Percentiles rank a stretch among this genome's conserved stretches.
phyloP scores from a whole-genome alignment of 768 basidiomycete species.

The Pisolithus albus region DNA sequence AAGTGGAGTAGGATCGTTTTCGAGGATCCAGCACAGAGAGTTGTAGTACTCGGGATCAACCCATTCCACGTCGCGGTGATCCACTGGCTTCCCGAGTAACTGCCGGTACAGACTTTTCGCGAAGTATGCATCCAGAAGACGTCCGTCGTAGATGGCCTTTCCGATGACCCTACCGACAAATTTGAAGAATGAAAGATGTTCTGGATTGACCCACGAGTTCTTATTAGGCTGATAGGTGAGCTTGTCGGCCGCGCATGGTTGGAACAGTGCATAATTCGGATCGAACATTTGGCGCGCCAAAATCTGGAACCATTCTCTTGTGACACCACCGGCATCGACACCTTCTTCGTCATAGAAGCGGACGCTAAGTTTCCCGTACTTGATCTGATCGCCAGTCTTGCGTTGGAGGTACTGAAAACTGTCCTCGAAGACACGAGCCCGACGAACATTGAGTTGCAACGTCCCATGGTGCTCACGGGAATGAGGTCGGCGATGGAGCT shows the following conservation, averaged over 20 bases:
- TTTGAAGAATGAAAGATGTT: constrained; percentile 96
- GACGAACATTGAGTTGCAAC: constrained; percentile 81
- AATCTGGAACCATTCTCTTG: constrained; percentile 98
- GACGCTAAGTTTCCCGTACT: constrained; percentile 93
- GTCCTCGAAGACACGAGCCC: constrained; percentile 93
- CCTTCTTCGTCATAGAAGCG: constrained; percentile 97
- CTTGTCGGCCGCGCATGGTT: constrained; percentile 92
- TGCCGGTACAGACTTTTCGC: constrained; percentile 95
- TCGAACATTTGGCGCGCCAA: constrained; percentile 99
- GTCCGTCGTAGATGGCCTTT: constrained; percentile 95
- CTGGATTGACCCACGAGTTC: constrained; percentile 89
- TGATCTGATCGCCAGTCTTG: constrained; percentile 92
- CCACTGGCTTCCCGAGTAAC: constrained; percentile 87
- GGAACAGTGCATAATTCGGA: constrained; percentile 96
- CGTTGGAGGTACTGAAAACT: constrained; percentile 90
- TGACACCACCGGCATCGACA: constrained; percentile 96
- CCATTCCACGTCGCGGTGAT: constrained; percentile 95
- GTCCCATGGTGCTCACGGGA: constrained; percentile 76
- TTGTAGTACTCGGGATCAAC: constrained; percentile 99
- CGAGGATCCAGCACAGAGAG: constrained; percentile 94
- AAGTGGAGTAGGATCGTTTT: constrained; percentile 83
- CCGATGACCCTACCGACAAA: constrained; percentile 97
- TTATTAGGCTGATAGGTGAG: constrained; percentile 96
- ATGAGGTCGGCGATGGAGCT: constrained; percentile 78
- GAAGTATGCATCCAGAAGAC: constrained; percentile 96